These are phyloP conservation scores for Microcera coccophila DNA, from an alignment of 2,329 filamentous ascomycete genomes.

Conservation along the genomic window DNA sequence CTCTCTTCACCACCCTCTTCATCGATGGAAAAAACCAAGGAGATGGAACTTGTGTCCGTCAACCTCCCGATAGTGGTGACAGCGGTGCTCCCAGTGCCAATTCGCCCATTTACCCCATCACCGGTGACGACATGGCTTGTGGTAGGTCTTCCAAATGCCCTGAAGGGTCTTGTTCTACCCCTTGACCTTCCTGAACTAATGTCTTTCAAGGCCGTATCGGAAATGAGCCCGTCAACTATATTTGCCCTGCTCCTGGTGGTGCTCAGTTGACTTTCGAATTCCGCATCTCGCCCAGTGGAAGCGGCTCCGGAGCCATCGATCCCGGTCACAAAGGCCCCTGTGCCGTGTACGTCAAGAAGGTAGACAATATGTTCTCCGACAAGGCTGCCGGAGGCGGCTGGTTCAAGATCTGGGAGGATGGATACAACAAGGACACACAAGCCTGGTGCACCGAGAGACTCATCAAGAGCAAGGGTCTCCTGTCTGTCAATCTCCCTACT, in stretches of 20 bases:
- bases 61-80: conserved; percentile 38
- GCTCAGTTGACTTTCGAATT: conserved; percentile 63
- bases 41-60: conserved; percentile 67
- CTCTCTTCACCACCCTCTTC: conserved; percentile 60
- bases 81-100: conserved; percentile 49
- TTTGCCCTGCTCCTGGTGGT: conserved; percentile 48
- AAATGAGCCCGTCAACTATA: conserved; percentile 42
- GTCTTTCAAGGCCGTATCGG: conserved; percentile 42
- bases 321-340: conserved; percentile 63
- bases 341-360: conserved; percentile 69
- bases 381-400: conserved; percentile 62
- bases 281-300: conserved; percentile 56
- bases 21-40: conserved; percentile 62
- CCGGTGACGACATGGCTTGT: conserved; percentile 64
- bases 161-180: too few species aligned
- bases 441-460: conserved; percentile 70
- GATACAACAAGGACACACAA: conserved; percentile 52
- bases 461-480: conserved; percentile 58
- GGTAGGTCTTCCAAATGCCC: conserved; percentile 55
- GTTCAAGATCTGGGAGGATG: conserved; percentile 75
- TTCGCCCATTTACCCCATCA: conserved; percentile 54
- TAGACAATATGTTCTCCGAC: conserved; percentile 50
- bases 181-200: neutral
- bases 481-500: conserved; percentile 59
- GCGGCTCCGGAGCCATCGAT: conserved; percentile 55